Conservation (phyloP, 2,329 filamentous ascomycete genomes). For the Colletotrichum gigasporum region DNA sequence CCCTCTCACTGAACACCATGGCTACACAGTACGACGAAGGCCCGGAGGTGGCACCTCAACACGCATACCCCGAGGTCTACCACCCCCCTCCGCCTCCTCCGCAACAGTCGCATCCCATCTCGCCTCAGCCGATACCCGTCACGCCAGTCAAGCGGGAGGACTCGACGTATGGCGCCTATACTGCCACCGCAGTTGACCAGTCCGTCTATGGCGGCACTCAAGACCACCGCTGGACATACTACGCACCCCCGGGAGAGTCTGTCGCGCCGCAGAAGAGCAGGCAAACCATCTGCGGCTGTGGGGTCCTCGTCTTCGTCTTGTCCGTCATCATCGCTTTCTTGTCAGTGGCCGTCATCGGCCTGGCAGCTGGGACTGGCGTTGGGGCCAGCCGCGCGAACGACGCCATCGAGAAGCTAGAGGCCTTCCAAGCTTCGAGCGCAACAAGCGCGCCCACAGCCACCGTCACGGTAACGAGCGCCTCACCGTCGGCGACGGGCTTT, state of each 20-base stretch:
- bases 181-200: constrained; percentile 15
- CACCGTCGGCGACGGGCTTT: constrained; percentile 39
- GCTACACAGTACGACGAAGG: constrained; percentile 28
- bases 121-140: constrained; percentile 16
- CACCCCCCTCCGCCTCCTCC: constrained; percentile 9
- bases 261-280: neutral
- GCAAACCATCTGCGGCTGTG: constrained; percentile 37
- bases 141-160: constrained; percentile 21
- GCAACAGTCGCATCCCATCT: constrained; percentile 1
- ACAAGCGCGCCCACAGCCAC: constrained; percentile 28
- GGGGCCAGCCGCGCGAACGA: constrained; percentile 49
- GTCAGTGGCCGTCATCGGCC: constrained; percentile 51
- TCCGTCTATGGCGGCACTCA: constrained; percentile 16
- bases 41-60: constrained; percentile 27
- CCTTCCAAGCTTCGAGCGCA: constrained; percentile 37
- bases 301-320: constrained; percentile 50
- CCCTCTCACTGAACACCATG: constrained; percentile 4
- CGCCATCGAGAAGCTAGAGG: constrained; percentile 44
- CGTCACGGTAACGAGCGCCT: constrained; percentile 27
- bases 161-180: constrained; percentile 15
- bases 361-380: constrained; percentile 55
- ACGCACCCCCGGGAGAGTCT: neutral
- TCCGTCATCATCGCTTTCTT: constrained; percentile 51
- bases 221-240: constrained; percentile 3
- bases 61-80: constrained; percentile 26